phyloP scores from a whole-genome alignment of 2,329 filamentous ascomycete species.

The Ceratocystis alfenasii region DNA sequence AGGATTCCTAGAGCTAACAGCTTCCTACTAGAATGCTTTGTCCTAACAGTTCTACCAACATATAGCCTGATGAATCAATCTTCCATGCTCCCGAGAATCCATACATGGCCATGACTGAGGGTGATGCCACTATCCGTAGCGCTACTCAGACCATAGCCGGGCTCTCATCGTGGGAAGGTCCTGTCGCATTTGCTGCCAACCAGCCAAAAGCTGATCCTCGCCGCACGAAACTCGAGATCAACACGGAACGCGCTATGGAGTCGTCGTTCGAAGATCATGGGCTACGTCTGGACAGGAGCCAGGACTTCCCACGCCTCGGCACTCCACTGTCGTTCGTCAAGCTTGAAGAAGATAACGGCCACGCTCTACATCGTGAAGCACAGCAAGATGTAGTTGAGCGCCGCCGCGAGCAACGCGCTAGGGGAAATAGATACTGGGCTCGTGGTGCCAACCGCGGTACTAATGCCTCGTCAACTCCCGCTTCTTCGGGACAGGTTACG shows the following conservation, averaged over 20 bases:
- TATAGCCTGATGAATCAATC: not conserved
- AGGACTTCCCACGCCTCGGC: slow-evolving; percentile 10
- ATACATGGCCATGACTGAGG: not conserved
- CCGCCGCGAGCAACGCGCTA: slow-evolving; percentile 1
- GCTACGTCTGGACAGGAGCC: slow-evolving; percentile 8
- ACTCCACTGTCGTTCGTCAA: not conserved
- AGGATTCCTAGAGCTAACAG: not conserved
- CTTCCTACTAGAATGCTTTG: not conserved
- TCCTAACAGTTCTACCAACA: not conserved
- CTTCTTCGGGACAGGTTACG: not conserved
- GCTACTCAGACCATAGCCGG: slow-evolving; percentile 6
- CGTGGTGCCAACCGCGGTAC: not conserved
- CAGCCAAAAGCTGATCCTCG: slow-evolving; percentile 11
- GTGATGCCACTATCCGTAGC: slow-evolving; percentile 5
- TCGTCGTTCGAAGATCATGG: slow-evolving; percentile 8
- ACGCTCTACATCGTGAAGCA: slow-evolving; percentile 3
- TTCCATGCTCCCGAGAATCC: slow-evolving; percentile 4
- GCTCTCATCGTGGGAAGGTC: slow-evolving; percentile 4
- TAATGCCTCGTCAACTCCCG: not conserved
- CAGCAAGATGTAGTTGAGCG: slow-evolving; percentile 9
- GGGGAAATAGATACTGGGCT: slow-evolving; percentile 11
- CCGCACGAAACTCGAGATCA: slow-evolving; percentile 9
- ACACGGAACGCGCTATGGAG: slow-evolving; percentile 13
- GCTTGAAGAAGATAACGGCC: slow-evolving; percentile 7
- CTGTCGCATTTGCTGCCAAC: not conserved